phyloP scores from a whole-genome alignment of 805 yeast genomes.

The Wickerhamiella galacta region DNA sequence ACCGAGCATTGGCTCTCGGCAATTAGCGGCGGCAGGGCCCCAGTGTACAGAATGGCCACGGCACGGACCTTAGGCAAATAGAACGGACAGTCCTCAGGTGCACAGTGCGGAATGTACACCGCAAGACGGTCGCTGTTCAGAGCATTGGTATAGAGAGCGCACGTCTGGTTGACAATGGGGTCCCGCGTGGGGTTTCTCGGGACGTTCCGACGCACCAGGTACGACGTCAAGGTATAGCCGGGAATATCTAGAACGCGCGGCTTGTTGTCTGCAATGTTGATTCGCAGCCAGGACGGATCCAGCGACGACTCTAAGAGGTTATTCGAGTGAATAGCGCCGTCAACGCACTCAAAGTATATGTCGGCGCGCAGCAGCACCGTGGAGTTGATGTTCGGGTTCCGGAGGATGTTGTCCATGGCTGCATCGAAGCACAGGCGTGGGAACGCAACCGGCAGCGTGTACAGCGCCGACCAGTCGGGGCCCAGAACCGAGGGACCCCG shows the following conservation, averaged over 20 bases:
- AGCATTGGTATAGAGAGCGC: constrained; percentile 29
- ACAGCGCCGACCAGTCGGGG: constrained; percentile 44
- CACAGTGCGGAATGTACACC: constrained; percentile 65
- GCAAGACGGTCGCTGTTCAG: constrained; percentile 31
- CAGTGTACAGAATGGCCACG: constrained; percentile 44
- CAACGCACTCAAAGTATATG: constrained; percentile 24
- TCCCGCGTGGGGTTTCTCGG: constrained; percentile 87
- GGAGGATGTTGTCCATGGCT: constrained; percentile 66
- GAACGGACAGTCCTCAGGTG: constrained; percentile 52
- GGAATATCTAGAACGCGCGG: constrained; percentile 6
- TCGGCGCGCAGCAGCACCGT: constrained; percentile 84
- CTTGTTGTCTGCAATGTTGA: constrained; percentile 4
- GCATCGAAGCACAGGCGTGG: constrained; percentile 36
- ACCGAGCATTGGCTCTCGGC: constrained; percentile 35
- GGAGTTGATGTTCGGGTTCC: constrained; percentile 80
- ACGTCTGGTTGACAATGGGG: constrained; percentile 68
- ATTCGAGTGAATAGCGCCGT: constrained; percentile 3
- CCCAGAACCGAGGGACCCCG: constrained; percentile 34
- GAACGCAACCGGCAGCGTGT: constrained; percentile 18
- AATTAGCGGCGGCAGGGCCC: neutral
- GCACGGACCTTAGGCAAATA: constrained; percentile 77
- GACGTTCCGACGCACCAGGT: constrained; percentile 65
- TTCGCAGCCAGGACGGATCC: constrained; percentile 5
- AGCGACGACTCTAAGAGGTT: neutral
- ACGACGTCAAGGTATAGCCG: constrained; percentile 4